These are phyloP conservation scores for Rhynchospora pubera DNA, from an alignment of 176 grass and related monocot genomes.

Conservation along the genomic window DNA sequence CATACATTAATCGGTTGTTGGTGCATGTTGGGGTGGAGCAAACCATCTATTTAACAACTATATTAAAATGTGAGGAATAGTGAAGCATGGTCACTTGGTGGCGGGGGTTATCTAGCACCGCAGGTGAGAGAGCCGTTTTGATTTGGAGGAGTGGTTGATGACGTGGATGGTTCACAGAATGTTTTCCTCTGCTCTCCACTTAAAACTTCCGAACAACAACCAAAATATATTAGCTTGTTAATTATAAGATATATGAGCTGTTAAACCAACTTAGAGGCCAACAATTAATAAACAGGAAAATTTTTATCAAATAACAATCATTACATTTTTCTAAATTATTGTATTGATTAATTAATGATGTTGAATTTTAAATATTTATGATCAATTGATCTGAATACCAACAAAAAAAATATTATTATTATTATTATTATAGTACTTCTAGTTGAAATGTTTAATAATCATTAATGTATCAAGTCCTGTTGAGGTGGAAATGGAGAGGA, in stretches of 20 bases:
- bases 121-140: conserved; percentile 7
- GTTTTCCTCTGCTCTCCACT: background rate
- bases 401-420: background rate
- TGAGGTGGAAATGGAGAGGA: conserved; percentile 1
- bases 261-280: background rate
- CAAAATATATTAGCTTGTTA: background rate
- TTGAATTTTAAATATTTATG: background rate
- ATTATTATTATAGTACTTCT: background rate
- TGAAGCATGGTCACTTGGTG: background rate
- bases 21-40: background rate
- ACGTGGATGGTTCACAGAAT: conserved; percentile 16
- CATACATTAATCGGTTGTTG: background rate
- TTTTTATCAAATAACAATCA: background rate
- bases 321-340: background rate
- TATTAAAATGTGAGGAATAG: background rate
- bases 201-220: background rate
- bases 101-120: background rate
- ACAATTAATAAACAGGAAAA: background rate
- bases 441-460: background rate
- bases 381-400: background rate
- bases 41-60: background rate
- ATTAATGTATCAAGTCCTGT: background rate
- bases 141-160: conserved; percentile 4
- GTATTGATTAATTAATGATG: background rate
- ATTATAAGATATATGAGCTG: background rate